Base-by-base conservation (phyloP, 2,329 filamentous ascomycete species). In the Exophiala sp. region DNA sequence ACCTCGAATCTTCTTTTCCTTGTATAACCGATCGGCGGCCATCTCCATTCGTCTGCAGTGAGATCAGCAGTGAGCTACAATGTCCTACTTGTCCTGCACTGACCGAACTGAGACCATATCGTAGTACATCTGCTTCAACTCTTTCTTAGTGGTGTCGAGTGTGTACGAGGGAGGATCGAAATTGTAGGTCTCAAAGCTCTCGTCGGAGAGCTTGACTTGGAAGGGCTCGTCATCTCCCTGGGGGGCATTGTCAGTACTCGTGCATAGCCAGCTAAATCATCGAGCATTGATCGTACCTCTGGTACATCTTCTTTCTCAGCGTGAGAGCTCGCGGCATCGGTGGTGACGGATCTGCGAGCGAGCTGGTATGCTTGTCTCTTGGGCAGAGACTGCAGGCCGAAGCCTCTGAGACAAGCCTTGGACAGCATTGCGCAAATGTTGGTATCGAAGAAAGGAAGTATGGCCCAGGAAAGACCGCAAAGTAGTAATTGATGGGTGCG, bases 1-100 rank as follows among this genome's bases (percentile, higher is more conserved):
- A 78, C 94, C 94, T 68, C 94, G 89, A 68, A 99, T 97, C 84
- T 99, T 97, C 87, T 99, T 99, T 82, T 97, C 94, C 82, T 99
- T 99, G 89, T 99, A 99, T 69, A 99, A 81, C 72, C 92, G 85
- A 73, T 99, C 94, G 78, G 94, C 91, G 64, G 92, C 91, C 92
- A 99, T 96, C 78, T 99, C 94, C 94, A 99, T 96, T 75, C 95
- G 94, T 78, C 91, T 96, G 57, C 50, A 29, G 24, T 51, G 32
- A 42, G 47, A 21, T 44, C n/a, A 34, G 41, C 24, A 16, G 33
- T 5, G 5, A 29, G 24, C 24, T 29, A 8, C 24, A 56, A 5
- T 18, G 11, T 36, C 12, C 12, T 21, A 14, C 10, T 14, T 16
- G 14, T 9, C 34, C 33, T 32, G 41, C 43, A 58, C 86, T 73